Evolutionary conservation across 257 asterid species (phyloP).

Genomic region (Catharanthus roseus): DNA sequence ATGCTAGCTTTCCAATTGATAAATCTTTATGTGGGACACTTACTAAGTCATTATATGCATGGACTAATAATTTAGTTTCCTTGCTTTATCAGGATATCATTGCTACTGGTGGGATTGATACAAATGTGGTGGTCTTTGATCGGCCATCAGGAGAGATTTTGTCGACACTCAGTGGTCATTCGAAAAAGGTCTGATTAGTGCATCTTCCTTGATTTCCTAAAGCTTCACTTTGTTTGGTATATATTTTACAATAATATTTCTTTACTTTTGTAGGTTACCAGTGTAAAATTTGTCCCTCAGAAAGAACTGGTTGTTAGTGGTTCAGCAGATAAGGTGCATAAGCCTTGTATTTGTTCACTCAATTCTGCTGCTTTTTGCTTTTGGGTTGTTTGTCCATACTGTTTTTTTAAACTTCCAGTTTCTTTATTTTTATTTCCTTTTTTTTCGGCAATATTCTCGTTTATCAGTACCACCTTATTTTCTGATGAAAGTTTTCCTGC

Average conservation of each 20-base stretch:
- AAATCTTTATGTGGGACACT: neutral
- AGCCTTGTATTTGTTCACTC: neutral
- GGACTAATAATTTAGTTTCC: conserved; percentile 9
- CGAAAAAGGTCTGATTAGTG: conserved; percentile 66
- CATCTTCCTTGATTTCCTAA: conserved; percentile 3
- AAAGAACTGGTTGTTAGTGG: conserved; percentile 75
- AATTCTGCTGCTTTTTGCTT: neutral
- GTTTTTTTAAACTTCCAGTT: neutral
- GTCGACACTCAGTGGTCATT: conserved; percentile 94
- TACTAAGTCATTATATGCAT: neutral
- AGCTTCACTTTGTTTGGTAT: conserved; percentile 6
- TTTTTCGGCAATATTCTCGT: neutral
- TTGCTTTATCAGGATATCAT: conserved; percentile 58
- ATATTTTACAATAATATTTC: neutral
- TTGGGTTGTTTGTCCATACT: conserved; percentile 7
- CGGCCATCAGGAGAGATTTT: conserved; percentile 82
- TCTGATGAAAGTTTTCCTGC: neutral
- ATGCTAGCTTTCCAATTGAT: neutral
- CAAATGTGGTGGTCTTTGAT: conserved; percentile 84
- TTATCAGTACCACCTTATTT: neutral
- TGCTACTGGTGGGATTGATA: conserved; percentile 89
- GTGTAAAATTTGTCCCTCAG: conserved; percentile 78
- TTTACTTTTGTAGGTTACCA: conserved; percentile 50
- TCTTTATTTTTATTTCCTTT: neutral
- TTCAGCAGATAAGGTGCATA: conserved; percentile 86